These are phyloP conservation scores for Drechslerella coelobrocha DNA, from an alignment of 2,329 filamentous ascomycete genomes.

Conservation along the genomic window DNA sequence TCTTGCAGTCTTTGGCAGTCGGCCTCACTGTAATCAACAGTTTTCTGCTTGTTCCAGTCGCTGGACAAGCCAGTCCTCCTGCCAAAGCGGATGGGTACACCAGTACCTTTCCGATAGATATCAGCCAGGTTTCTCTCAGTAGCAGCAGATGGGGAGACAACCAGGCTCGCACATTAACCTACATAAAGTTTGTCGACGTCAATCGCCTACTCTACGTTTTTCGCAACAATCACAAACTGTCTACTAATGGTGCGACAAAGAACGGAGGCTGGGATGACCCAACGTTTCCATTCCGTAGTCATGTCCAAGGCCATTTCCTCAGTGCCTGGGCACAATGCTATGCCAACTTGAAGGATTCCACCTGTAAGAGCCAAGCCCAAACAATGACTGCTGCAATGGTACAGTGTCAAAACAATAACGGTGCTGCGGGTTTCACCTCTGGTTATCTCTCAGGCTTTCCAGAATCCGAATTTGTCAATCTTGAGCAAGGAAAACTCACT, in stretches of 20 bases:
- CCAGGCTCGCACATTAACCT: constrained; percentile 62
- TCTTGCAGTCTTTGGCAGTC: no score
- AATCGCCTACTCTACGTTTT: constrained; percentile 64
- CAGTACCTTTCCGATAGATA: constrained; percentile 58
- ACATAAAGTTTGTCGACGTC: constrained; percentile 61
- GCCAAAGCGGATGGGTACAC: constrained; percentile 56
- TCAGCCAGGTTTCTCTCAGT: constrained; percentile 59
- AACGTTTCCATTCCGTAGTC: constrained; percentile 64
- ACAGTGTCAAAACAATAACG: constrained; percentile 65
- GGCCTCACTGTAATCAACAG: no score
- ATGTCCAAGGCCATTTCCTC: constrained; percentile 64
- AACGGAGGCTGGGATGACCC: constrained; percentile 66
- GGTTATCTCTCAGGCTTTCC: constrained; percentile 65
- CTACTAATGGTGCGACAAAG: constrained; percentile 60
- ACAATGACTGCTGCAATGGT: constrained; percentile 62
- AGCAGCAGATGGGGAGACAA: constrained; percentile 60
- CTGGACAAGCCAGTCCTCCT: constrained; percentile 55
- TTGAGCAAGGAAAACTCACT: constrained; percentile 60
- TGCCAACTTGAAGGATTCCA: constrained; percentile 59
- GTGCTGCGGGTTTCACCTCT: constrained; percentile 59
- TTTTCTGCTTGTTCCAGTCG: neutral
- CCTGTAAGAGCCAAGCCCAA: constrained; percentile 61
- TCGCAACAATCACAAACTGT: constrained; percentile 61
- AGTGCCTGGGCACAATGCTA: constrained; percentile 64
- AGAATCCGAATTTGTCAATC: constrained; percentile 62